Base-by-base conservation (phyloP, 495 filamentous ascomycete genomes). In the Aspergillus baeticus region DNA sequence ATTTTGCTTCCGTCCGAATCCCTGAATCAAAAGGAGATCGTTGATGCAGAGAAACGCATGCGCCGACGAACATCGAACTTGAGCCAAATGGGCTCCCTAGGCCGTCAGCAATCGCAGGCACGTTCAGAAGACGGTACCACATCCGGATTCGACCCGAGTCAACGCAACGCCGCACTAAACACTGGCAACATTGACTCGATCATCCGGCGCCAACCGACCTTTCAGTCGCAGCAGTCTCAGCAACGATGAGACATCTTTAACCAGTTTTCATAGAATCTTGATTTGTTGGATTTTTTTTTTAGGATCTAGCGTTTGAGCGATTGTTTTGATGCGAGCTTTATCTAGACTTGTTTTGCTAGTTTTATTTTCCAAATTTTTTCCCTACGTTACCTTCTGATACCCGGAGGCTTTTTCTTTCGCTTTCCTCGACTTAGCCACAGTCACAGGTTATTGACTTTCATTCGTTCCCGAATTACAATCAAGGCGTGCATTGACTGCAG, bases 1-100 rank as follows among this genome's bases (percentile, higher is more conserved):
- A 91, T 98, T 42, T 71, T 93, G 3, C 80, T 96, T 13, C 90
- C 92, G 5, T 87, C 84, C 36, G 91, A 96, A 58, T 77, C 83
- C 1, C 77, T 95, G 14, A 85, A 92, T 43, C 72, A 81, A 44
- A 85, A 82, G 45, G 90, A 94, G 61, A 81, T 81, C 6, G 79
- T 74, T 6, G 83, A 88, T 39, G 79, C 77, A 0, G 79, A 84
- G 37, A 63, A 73, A 20, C 72, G 82, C 42, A 69, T 85, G 65
- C 75, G 81, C 31, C 75, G 83, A 23, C 78, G 81, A 21, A 59
- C 71, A 10, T 85, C 87, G 0, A 82, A 74, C 56, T 60, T 81
- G 18, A 84, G 82, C 17, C 63, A 76, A 10, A 71, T 55, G 20
- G 63, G 60, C 6, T 69, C 71, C 5, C 42, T 71, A 1, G 63